A percentile compares a stretch with the other conserved stretches of the same genome.
Evolutionary conservation across 805 yeast species (phyloP).

Genomic region (Candida suzukii): DNA sequence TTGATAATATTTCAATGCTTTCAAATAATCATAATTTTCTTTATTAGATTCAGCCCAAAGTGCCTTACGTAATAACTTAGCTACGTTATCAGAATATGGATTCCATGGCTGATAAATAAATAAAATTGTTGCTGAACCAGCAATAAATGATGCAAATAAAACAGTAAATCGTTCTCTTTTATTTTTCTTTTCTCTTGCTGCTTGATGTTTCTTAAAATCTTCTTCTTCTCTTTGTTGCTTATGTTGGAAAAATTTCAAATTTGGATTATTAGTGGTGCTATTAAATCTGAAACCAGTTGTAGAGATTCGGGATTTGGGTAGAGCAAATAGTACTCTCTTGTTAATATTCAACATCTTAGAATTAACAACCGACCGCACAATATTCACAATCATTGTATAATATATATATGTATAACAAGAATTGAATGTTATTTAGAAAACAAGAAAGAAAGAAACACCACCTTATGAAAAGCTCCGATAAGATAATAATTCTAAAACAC

Average conservation of each 20-base stretch:
- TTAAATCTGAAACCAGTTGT: too few species aligned
- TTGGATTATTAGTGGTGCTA: too few species aligned
- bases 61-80: constrained; percentile 64
- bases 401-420: too few species aligned
- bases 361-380: too few species aligned
- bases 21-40: constrained; percentile 52
- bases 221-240: constrained; percentile 5
- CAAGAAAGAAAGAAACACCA: too few species aligned
- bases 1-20: constrained; percentile 66
- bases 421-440: too few species aligned
- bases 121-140: not conserved
- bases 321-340: too few species aligned
- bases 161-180: constrained; percentile 10
- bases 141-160: constrained; percentile 3
- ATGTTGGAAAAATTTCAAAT: constrained; percentile 3
- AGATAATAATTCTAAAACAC: too few species aligned
- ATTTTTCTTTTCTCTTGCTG: constrained; percentile 5
- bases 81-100: constrained; percentile 39
- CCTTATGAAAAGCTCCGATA: too few species aligned
- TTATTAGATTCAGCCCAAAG: constrained; percentile 78
- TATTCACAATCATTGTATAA: too few species aligned
- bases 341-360: too few species aligned
- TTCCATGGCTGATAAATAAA: constrained; percentile 24
- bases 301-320: too few species aligned
- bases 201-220: constrained; percentile 4